Evolutionary conservation across 106 monocot species (phyloP), one percentile per base, ranked within the genome.

Genomic region (Platanthera zijinensis): DNA sequence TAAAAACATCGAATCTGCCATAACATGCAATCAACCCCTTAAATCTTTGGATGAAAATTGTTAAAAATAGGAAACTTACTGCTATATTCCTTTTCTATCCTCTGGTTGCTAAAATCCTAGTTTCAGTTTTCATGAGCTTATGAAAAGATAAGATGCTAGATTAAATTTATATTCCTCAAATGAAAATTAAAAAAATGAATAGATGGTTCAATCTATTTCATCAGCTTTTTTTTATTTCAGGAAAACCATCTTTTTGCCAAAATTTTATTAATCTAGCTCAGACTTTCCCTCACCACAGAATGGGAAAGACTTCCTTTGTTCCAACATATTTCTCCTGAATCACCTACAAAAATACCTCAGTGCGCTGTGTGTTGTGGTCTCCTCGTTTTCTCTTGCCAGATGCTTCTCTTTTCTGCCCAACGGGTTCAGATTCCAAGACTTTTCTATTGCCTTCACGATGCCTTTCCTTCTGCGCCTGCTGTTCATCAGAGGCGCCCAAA

Each of bases 301-400:
- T 8, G 18, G 10, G 22, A 72, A 70, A 72, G 10, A 51, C 21
- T 18, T 50, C 21, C 49, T 51, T 61, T 5, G 51, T 51, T 72
- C 15, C 22, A 15, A 46, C 49, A 50, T n/a, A 19, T 50, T 51
- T 71, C 70, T 48, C 70, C 45, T 6, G 48, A 71, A 48, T 71
- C 72, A 10, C 22, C 46, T 5, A 51, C 21, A 22, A 70, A 72
- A 72, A 7, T 72, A 72, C 72, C 50, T 84, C 90, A 74, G 73
- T 83, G 50, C 14, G 73, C 46, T 82, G 78, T 53, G 71, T 18
- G 50, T 32, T 81, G n/a, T 72, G 77, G 46, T 88, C 88, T 25
- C 85, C 88, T 75, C 77, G 84, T 64, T 86, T 90, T 78, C 88
- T 90, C 79, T 85, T 90, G 71, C 78, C 66, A 62, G 28, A 66